A percentile compares a stretch with the other conserved stretches of the same genome.
These are phyloP conservation scores for Solanum ossicruentum DNA, from an alignment of 257 asterid species.

Conservation along the genomic window DNA sequence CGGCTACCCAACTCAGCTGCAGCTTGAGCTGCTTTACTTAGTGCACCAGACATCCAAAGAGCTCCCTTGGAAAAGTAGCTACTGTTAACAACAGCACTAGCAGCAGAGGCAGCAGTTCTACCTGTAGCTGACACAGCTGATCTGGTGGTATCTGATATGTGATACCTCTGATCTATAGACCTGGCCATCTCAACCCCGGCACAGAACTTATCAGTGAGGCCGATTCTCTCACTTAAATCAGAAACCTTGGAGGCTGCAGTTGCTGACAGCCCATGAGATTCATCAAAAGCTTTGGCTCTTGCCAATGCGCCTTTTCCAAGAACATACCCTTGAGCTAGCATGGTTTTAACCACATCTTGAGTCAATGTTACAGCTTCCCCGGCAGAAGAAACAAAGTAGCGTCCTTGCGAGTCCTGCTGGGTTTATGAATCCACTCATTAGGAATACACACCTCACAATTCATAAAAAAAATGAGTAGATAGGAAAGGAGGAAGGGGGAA, in stretches of 20 bases:
- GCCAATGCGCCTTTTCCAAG: constrained; percentile 79
- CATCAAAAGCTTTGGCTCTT: constrained; percentile 74
- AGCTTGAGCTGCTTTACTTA: constrained; percentile 60
- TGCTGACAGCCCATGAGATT: constrained; percentile 83
- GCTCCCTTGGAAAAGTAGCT: constrained; percentile 81
- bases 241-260: constrained; percentile 91
- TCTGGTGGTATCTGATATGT: constrained; percentile 48
- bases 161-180: constrained; percentile 50
- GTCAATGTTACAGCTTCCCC: constrained; percentile 80
- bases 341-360: constrained; percentile 78
- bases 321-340: constrained; percentile 65
- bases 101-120: constrained; percentile 67
- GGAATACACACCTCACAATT: background rate
- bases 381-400: constrained; percentile 46
- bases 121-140: constrained; percentile 78
- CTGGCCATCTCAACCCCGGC: constrained; percentile 78
- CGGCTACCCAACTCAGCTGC: constrained; percentile 74
- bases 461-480: background rate
- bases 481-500: background rate
- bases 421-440: background rate
- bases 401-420: constrained; percentile 25
- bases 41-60: constrained; percentile 77
- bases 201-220: constrained; percentile 63
- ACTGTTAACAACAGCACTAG: constrained; percentile 58
- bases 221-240: constrained; percentile 63